These are phyloP conservation scores for Oxytropis ochrocephala DNA, from an alignment of 306 rosid genomes.

Conservation along the genomic window DNA sequence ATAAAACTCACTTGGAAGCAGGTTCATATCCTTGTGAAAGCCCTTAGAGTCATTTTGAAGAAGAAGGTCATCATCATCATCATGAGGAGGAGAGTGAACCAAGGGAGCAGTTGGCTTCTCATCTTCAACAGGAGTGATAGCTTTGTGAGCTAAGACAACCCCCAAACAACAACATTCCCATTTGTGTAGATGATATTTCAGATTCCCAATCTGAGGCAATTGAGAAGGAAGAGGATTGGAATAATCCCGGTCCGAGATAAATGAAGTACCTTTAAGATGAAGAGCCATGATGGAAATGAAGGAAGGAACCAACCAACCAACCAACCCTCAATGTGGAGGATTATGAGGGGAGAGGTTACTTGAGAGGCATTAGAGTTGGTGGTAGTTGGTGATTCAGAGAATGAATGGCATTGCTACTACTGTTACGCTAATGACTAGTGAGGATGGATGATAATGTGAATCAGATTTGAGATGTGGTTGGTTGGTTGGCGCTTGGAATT, in stretches of 20 bases:
- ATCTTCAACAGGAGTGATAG: slow-evolving; percentile 64
- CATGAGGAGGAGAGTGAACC: slow-evolving; percentile 24
- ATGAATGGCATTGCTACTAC: slow-evolving; percentile 32
- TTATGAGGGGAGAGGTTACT: slow-evolving; percentile 7
- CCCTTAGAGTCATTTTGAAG: slow-evolving; percentile 29
- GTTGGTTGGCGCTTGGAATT: slow-evolving; percentile 10
- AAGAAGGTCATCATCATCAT: slow-evolving; percentile 12
- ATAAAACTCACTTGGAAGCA: slow-evolving; percentile 72
- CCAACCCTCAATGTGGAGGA: slow-evolving; percentile 1
- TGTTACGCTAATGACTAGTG: not conserved
- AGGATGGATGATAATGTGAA: too few species aligned
- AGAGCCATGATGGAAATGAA: slow-evolving; percentile 62
- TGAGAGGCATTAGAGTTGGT: slow-evolving; percentile 18
- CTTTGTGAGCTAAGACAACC: slow-evolving; percentile 41
- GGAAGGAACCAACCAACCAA: too few species aligned
- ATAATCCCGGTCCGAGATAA: slow-evolving; percentile 34
- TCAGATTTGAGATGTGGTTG: slow-evolving; percentile 14
- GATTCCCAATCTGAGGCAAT: slow-evolving; percentile 28
- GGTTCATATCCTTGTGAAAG: slow-evolving; percentile 54
- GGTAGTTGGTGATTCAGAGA: slow-evolving; percentile 45
- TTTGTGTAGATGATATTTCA: slow-evolving; percentile 33
- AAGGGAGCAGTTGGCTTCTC: slow-evolving; percentile 37
- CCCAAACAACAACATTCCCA: slow-evolving; percentile 50
- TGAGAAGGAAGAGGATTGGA: slow-evolving; percentile 23
- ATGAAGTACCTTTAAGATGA: slow-evolving; percentile 32